Conservation (phyloP, 495 filamentous ascomycete species). For the Astrothelium subdiscretum region DNA sequence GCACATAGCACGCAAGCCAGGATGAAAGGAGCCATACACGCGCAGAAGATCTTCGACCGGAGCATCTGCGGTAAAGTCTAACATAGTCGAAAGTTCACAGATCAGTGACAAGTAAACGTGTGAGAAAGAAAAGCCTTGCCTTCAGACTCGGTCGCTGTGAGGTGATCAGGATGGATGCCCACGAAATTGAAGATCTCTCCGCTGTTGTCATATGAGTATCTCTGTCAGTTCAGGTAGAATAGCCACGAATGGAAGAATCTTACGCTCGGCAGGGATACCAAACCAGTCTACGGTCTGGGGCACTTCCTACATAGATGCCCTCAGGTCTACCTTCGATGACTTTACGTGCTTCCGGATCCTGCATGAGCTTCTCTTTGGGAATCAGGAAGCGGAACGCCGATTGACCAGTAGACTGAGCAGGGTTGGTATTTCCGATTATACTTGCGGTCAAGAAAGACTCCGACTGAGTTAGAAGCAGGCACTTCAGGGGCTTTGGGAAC, state of each 20-base stretch:
- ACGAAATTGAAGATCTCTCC: conserved; percentile 35
- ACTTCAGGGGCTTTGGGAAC: neutral
- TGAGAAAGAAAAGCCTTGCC: neutral
- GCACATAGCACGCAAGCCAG: neutral
- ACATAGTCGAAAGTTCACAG: conserved; percentile 1
- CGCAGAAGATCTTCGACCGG: conserved; percentile 6
- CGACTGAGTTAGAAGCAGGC: neutral
- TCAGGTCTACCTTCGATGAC: conserved; percentile 24
- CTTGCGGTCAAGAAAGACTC: neutral
- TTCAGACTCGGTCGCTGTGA: neutral
- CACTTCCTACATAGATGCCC: conserved; percentile 22
- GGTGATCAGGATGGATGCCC: conserved; percentile 28
- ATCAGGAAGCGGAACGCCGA: conserved; percentile 40
- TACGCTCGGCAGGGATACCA: conserved; percentile 34
- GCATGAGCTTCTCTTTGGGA: conserved; percentile 25
- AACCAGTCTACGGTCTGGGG: conserved; percentile 27
- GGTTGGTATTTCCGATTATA: neutral
- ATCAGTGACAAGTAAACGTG: neutral
- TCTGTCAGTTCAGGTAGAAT: neutral
- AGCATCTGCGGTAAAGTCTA: conserved; percentile 8
- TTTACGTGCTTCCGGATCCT: conserved; percentile 21
- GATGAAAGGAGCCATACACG: conserved; percentile 6
- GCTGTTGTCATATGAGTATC: conserved; percentile 15
- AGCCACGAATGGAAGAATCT: conserved; percentile 8
- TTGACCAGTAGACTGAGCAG: conserved; percentile 7